Conservation (phyloP, 2,329 filamentous ascomycete species). For the Neofusicoccum laricinum region DNA sequence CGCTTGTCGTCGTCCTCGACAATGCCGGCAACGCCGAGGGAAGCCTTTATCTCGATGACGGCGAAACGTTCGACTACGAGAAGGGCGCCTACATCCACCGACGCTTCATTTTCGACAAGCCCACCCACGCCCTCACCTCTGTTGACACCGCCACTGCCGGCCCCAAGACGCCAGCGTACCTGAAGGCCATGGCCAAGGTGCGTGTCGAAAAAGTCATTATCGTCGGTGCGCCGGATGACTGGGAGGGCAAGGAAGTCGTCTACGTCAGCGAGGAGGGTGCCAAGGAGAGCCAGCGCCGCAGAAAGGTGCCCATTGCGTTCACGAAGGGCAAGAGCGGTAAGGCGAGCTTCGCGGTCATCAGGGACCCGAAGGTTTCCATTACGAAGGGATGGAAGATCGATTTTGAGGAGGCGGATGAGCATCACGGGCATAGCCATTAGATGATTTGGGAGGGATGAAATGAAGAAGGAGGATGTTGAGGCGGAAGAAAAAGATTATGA, state of each 20-base stretch:
- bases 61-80: slow-evolving; percentile 86
- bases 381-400: slow-evolving; percentile 63
- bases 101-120: slow-evolving; percentile 63
- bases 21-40: slow-evolving; percentile 72
- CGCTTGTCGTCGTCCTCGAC: slow-evolving; percentile 73
- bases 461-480: neutral
- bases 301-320: slow-evolving; percentile 60
- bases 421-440: neutral
- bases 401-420: slow-evolving; percentile 35
- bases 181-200: slow-evolving; percentile 76
- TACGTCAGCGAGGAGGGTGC: slow-evolving; percentile 61
- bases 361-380: slow-evolving; percentile 61
- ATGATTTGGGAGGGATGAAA: neutral
- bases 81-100: slow-evolving; percentile 86
- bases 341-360: slow-evolving; percentile 62
- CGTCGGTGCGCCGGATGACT: slow-evolving; percentile 71
- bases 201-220: slow-evolving; percentile 80
- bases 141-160: slow-evolving; percentile 55
- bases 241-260: slow-evolving; percentile 63
- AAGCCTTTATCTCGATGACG: slow-evolving; percentile 87
- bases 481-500: too few species aligned
- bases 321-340: slow-evolving; percentile 50
- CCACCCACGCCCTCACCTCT: slow-evolving; percentile 60
- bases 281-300: slow-evolving; percentile 41
- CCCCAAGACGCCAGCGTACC: slow-evolving; percentile 68